A percentile compares a stretch with the other conserved stretches of the same genome.
Evolutionary conservation across 257 asterid genomes (phyloP).

Genomic region (Catharanthus roseus): DNA sequence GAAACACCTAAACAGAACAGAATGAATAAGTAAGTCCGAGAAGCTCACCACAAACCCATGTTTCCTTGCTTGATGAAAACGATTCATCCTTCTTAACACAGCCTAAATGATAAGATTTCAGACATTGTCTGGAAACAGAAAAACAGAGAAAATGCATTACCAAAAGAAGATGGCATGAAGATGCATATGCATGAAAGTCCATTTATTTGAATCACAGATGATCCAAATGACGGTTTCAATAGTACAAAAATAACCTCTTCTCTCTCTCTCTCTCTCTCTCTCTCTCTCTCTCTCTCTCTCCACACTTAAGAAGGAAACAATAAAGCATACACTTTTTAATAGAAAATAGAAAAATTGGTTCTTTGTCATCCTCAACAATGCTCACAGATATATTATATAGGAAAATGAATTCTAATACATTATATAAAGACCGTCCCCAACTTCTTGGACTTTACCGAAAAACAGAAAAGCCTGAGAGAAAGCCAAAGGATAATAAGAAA

Average conservation of each 20-base stretch:
- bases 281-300: too few relatives aligned
- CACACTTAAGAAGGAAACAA: constrained; percentile 6
- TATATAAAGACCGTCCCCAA: too few relatives aligned
- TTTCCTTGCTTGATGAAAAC: constrained; percentile 28
- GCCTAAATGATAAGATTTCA: constrained; percentile 59
- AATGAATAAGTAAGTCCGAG: constrained; percentile 2
- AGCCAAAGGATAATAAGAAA: not conserved
- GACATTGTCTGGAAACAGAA: constrained; percentile 57
- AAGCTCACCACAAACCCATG: constrained; percentile 65
- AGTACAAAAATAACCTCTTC: not conserved
- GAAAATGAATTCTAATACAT: too few relatives aligned
- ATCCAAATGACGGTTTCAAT: not conserved
- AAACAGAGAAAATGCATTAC: too few relatives aligned
- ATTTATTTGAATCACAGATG: not conserved
- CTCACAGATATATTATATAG: too few relatives aligned
- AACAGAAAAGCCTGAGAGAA: too few relatives aligned
- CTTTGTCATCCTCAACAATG: not conserved
- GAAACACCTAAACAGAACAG: not conserved
- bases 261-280: too few relatives aligned
- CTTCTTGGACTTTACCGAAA: not conserved
- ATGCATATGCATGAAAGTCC: not conserved
- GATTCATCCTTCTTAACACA: constrained; percentile 55
- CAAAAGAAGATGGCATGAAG: too few relatives aligned
- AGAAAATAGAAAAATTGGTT: not conserved
- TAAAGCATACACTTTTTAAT: not conserved